Evolutionary conservation across 805 yeast genomes (phyloP), one percentile per base, ranked within the genome.

Genomic region (Wickerhamomyces ciferrii): DNA sequence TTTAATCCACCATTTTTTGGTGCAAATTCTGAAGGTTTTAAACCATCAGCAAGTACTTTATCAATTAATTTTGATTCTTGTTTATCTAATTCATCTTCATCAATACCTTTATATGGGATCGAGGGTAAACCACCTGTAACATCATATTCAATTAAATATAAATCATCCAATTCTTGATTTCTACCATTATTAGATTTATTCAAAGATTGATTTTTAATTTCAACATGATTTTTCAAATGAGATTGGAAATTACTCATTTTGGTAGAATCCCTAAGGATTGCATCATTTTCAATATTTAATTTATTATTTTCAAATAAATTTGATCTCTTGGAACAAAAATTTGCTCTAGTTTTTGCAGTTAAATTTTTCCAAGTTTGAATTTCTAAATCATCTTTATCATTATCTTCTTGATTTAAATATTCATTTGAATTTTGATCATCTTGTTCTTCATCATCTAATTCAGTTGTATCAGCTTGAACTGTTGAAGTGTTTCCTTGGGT

Each of bases 351-450:
- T 50, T 84, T 84, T 0, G 96, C 86, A 0, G 94, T 89, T 36
- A 83, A 65, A n/a, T 78, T 78, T 54, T 85, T 84, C 97, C 97
- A 91, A 1, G 87, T 79, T 44, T 84, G 84, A 41, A 82, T 66
- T 56, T 90, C 96, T 32, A 86, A 74, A 58, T 87, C 96, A 46
- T 78, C 77, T 39, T 60, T 67, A 46, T 81, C 87, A 43, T 79
- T 84, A 45, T 80, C 85, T 23, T 75, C 75, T 18, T 72, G 76
- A 23, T 71, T 68, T 49, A 74, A 52, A 42, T 71, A 73, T 20
- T 68, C 71, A 25, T 66, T 69, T 0, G 72, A 65, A 7, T 70
- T n/a, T n/a, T n/a, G n/a, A n/a, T n/a, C 73, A 4, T 68, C 70
- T 25, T 61, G 66, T n/a, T 65, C 72, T 4, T 58, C 65, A 5